Evolutionary conservation across 768 basidiomycete genomes (phyloP).

Genomic region (Neoboletus magnificus): DNA sequence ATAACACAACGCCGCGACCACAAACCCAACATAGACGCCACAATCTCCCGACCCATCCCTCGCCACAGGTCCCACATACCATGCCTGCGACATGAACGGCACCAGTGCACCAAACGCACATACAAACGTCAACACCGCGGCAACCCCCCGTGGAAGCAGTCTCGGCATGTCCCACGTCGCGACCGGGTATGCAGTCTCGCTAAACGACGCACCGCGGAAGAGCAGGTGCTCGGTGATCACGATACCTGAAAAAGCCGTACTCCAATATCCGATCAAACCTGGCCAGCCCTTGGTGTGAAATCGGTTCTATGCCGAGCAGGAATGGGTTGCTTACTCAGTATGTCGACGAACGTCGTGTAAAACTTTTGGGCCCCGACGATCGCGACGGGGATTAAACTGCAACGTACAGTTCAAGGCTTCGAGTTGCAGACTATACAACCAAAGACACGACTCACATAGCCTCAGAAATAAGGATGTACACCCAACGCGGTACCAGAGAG

Average conservation of each 20-base stretch:
- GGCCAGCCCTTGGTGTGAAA: constrained; percentile 1
- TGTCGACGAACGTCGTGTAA: constrained; percentile 42
- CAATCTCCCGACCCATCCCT: constrained; percentile 44
- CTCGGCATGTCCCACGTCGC: constrained; percentile 34
- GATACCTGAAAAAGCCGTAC: constrained; percentile 35
- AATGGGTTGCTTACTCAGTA: constrained; percentile 29
- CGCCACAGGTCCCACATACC: constrained; percentile 51
- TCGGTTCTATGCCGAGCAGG: constrained; percentile 4
- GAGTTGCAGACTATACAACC: neutral
- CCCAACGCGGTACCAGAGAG: constrained; percentile 41
- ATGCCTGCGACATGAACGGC: constrained; percentile 51
- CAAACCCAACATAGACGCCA: constrained; percentile 41
- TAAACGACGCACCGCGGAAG: constrained; percentile 36
- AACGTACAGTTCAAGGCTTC: neutral
- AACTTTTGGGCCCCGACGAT: constrained; percentile 46
- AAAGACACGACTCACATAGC: constrained; percentile 35
- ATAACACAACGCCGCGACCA: constrained; percentile 33
- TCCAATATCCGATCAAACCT: constrained; percentile 48
- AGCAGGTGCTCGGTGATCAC: constrained; percentile 44
- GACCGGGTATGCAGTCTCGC: constrained; percentile 35
- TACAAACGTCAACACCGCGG: constrained; percentile 40
- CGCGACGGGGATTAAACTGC: constrained; percentile 44
- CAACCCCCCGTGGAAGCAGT: constrained; percentile 39
- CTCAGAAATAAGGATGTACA: constrained; percentile 44
- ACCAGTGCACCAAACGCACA: constrained; percentile 40